Conservation (phyloP, 441 rosid species). For the Erodium trifolium region DNA sequence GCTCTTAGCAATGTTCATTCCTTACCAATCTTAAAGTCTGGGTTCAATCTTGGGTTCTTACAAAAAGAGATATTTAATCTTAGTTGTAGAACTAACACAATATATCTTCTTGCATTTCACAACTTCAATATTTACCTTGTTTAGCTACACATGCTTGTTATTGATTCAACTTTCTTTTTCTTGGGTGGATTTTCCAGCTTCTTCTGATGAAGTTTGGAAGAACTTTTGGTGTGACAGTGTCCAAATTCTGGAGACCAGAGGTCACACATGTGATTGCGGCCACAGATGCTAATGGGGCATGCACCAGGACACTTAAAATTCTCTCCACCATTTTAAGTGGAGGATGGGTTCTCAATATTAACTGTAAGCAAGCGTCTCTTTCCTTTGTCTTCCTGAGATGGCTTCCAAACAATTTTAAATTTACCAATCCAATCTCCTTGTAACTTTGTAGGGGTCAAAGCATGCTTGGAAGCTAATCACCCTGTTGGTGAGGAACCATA, state of each 20-base stretch:
- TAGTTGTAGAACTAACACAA: not conserved
- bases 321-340: slow-evolving; percentile 79
- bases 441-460: slow-evolving; percentile 62
- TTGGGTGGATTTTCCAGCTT: slow-evolving; percentile 29
- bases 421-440: not conserved
- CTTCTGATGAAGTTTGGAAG: slow-evolving; percentile 50
- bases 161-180: not conserved
- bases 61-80: too few species aligned
- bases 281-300: slow-evolving; percentile 56
- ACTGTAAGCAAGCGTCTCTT: not conserved
- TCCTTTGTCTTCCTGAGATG: not conserved
- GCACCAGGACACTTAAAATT: slow-evolving; percentile 70
- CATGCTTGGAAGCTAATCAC: slow-evolving; percentile 46
- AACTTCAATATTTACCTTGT: too few species aligned
- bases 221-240: slow-evolving; percentile 43
- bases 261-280: slow-evolving; percentile 87
- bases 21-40: too few species aligned
- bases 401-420: not conserved
- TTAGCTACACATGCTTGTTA: not conserved
- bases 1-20: too few species aligned
- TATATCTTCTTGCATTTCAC: not conserved
- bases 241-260: slow-evolving; percentile 61
- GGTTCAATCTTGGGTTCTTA: too few species aligned
- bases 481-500: slow-evolving; percentile 57
- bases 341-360: slow-evolving; percentile 42